Conservation (phyloP, 2,329 filamentous ascomycete genomes). For the Teratosphaeriaceae sp. region DNA sequence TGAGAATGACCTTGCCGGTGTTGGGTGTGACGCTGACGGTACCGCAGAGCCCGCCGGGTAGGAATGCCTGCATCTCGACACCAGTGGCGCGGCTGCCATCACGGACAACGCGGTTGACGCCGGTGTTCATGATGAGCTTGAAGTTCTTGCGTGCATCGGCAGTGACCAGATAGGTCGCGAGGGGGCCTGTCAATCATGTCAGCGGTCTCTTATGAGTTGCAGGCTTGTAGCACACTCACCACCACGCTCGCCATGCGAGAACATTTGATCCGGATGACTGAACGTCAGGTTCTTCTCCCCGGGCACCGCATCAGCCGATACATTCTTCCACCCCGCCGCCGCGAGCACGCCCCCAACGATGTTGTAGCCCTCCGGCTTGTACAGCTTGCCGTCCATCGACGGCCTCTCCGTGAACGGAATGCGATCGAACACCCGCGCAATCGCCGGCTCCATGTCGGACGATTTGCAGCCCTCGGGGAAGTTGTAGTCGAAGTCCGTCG, state of each 20-base stretch:
- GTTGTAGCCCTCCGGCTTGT: slow-evolving; percentile 61
- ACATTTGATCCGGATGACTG: slow-evolving; percentile 62
- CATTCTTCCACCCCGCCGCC: slow-evolving; percentile 55
- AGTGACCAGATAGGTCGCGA: slow-evolving; percentile 63
- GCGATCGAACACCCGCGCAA: slow-evolving; percentile 57
- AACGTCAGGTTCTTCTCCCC: slow-evolving; percentile 60
- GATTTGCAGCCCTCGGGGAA: slow-evolving; percentile 68
- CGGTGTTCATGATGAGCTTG: slow-evolving; percentile 58
- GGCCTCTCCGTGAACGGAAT: slow-evolving; percentile 64
- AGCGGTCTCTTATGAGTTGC: not conserved
- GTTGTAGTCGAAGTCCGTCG: slow-evolving; percentile 63
- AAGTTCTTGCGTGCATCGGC: slow-evolving; percentile 58
- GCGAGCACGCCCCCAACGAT: slow-evolving; percentile 54
- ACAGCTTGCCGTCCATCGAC: slow-evolving; percentile 59
- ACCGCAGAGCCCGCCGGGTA: slow-evolving; percentile 50
- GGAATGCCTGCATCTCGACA: slow-evolving; percentile 56
- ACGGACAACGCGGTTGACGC: slow-evolving; percentile 61
- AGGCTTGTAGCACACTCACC: too few relatives aligned
- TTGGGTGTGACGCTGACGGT: slow-evolving; percentile 53
- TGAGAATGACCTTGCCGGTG: slow-evolving; percentile 60
- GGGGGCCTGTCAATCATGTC: slow-evolving; percentile 55
- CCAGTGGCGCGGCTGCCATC: slow-evolving; percentile 56
- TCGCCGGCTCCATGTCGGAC: slow-evolving; percentile 53
- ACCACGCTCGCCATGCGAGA: slow-evolving; percentile 53
- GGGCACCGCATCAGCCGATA: slow-evolving; percentile 54